A percentile compares a stretch with the other conserved stretches of the same genome.
Evolutionary conservation across 176 grass and related monocot species (phyloP).

Genomic region (Avena insularis): DNA sequence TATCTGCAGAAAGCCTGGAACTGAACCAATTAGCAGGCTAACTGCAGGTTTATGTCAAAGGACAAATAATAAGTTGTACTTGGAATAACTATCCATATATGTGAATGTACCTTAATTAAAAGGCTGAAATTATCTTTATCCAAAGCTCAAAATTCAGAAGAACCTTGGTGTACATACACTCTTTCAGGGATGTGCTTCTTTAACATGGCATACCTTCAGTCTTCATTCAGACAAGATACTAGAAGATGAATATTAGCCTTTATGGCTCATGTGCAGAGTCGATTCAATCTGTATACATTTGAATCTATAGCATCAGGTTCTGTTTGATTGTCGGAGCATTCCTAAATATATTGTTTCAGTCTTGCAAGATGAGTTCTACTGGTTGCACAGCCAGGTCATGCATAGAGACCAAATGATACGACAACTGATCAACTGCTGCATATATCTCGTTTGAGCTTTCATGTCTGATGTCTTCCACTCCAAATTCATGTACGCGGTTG

Average conservation of each 20-base stretch:
- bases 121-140: neutral
- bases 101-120: conserved; percentile 7
- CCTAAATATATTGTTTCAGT: neutral
- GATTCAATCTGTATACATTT: neutral
- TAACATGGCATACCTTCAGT: neutral
- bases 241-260: conserved; percentile 6
- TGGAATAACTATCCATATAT: conserved; percentile 9
- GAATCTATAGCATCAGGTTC: neutral
- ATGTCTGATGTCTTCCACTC: conserved; percentile 51
- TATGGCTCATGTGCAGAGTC: neutral
- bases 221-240: neutral
- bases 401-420: conserved; percentile 42
- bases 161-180: no score
- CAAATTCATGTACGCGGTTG: conserved; percentile 39
- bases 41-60: neutral
- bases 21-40: conserved; percentile 5
- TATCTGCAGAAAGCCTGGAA: conserved; percentile 34
- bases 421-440: conserved; percentile 32
- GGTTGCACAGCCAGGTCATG: conserved; percentile 19
- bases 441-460: conserved; percentile 46
- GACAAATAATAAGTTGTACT: neutral
- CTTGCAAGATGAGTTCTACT: neutral
- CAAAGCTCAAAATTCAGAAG: no score
- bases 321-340: neutral
- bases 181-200: neutral